These are phyloP conservation scores for Aphanocladium album DNA, from an alignment of 2,329 filamentous ascomycete species.

Conservation along the genomic window DNA sequence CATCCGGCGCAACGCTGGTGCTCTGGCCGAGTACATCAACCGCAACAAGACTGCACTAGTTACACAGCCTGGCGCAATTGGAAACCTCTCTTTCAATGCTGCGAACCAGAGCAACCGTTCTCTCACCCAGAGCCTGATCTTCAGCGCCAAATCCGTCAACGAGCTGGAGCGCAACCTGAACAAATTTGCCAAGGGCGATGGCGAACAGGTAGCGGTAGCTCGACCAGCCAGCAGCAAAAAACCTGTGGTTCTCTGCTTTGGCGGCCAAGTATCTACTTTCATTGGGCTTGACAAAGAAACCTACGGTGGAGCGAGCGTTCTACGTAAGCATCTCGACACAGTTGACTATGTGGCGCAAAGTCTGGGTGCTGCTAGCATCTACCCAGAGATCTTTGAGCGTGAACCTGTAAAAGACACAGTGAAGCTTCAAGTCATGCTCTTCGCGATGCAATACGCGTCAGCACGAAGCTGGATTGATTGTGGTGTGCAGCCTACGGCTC, in stretches of 20 bases:
- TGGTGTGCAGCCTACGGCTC: constrained; percentile 19
- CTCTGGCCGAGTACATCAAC: too few species aligned
- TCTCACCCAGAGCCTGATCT: background rate
- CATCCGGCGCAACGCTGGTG: background rate
- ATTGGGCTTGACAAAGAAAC: constrained; percentile 26
- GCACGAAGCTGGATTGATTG: constrained; percentile 32
- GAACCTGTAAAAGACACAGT: constrained; percentile 21
- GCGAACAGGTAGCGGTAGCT: too few species aligned
- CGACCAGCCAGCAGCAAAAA: too few species aligned
- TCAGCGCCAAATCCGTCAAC: background rate
- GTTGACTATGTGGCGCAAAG: constrained; percentile 4
- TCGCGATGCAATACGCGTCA: constrained; percentile 35
- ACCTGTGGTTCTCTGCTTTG: constrained; percentile 30
- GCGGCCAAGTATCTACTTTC: constrained; percentile 24
- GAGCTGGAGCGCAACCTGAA: background rate
- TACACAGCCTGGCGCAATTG: background rate
- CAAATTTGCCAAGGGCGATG: background rate
- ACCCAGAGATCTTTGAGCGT: constrained; percentile 27
- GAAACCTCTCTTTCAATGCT: background rate
- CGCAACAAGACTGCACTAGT: background rate
- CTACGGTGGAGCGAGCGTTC: constrained; percentile 21
- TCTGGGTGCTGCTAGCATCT: constrained; percentile 23
- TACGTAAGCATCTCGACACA: constrained; percentile 20
- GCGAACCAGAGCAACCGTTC: background rate
- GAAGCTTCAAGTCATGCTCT: constrained; percentile 33